Conservation (phyloP, 805 yeast genomes). For the Wickerhamiella dianesei region DNA sequence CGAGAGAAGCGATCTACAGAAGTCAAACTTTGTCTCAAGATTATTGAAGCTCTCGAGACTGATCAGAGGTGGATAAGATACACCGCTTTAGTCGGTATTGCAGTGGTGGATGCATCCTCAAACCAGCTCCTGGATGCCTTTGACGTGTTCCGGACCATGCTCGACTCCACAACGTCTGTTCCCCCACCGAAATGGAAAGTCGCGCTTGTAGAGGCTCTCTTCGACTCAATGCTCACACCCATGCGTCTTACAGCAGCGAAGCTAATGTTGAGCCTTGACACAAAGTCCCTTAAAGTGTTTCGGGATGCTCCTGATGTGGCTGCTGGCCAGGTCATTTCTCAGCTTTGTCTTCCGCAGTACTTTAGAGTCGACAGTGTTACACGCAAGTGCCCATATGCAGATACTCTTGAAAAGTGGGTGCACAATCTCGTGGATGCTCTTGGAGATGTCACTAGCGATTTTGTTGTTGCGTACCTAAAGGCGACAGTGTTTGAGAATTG, state of each 20-base stretch:
- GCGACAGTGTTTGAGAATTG: conserved; percentile 37
- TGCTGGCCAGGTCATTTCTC: conserved; percentile 37
- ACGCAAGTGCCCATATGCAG: conserved; percentile 45
- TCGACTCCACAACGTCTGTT: conserved; percentile 38
- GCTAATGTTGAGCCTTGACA: conserved; percentile 40
- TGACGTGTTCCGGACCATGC: conserved; percentile 42
- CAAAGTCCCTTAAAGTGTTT: conserved; percentile 34
- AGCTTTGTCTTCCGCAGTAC: conserved; percentile 49
- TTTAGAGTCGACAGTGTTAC: conserved; percentile 28
- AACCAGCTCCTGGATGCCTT: conserved; percentile 75
- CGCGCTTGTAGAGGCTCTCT: conserved; percentile 54
- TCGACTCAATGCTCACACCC: conserved; percentile 62
- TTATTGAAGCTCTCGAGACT: conserved; percentile 18
- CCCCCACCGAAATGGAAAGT: conserved; percentile 62
- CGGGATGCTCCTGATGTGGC: conserved; percentile 32
- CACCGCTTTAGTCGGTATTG: conserved; percentile 61
- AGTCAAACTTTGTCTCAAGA: conserved; percentile 9
- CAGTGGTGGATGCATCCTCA: conserved; percentile 72
- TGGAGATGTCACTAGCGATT: conserved; percentile 22
- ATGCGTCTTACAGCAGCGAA: conserved; percentile 51
- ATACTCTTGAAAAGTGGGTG: conserved; percentile 26
- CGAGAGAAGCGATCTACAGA: background rate
- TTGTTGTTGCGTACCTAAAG: conserved; percentile 23
- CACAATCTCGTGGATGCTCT: conserved; percentile 31
- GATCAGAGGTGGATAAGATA: conserved; percentile 51